Conservation (phyloP, 352 stramenopile species). For the Stephanocyclus meneghinianus region DNA sequence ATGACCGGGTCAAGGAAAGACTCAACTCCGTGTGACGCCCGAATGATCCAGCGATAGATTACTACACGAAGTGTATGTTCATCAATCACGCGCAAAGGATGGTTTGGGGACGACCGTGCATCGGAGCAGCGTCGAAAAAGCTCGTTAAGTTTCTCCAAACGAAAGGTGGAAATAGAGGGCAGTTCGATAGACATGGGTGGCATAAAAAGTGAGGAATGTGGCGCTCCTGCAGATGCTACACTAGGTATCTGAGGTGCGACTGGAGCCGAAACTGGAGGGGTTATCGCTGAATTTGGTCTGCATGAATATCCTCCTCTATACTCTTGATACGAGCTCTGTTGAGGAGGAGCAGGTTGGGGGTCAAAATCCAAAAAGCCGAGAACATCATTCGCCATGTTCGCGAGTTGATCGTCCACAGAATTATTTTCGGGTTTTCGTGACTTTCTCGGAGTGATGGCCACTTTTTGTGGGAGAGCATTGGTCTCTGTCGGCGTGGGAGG, state of each 20-base stretch:
- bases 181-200: conserved; percentile 56
- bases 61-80: conserved; percentile 62
- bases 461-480: conserved; percentile 14
- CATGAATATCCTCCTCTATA: neutral
- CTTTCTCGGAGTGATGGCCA: conserved; percentile 9
- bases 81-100: conserved; percentile 60
- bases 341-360: conserved; percentile 22
- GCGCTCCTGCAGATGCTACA: conserved; percentile 6
- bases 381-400: conserved; percentile 51
- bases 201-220: conserved; percentile 12
- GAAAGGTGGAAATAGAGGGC: conserved; percentile 66
- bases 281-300: conserved; percentile 9
- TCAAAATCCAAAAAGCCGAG: conserved; percentile 58
- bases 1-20: conserved; percentile 78
- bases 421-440: neutral
- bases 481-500: conserved; percentile 27
- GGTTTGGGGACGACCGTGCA: conserved; percentile 41
- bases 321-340: conserved; percentile 21
- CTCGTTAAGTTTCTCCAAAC: conserved; percentile 73
- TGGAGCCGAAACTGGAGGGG: conserved; percentile 12
- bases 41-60: conserved; percentile 79
- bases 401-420: conserved; percentile 51
- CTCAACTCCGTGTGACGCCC: conserved; percentile 65
- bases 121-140: conserved; percentile 65
- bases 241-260: neutral